A percentile compares a stretch with the other conserved stretches of the same genome.
phyloP scores from a whole-genome alignment of 1,284 basidiomycete species.

The Peniophora sp. region DNA sequence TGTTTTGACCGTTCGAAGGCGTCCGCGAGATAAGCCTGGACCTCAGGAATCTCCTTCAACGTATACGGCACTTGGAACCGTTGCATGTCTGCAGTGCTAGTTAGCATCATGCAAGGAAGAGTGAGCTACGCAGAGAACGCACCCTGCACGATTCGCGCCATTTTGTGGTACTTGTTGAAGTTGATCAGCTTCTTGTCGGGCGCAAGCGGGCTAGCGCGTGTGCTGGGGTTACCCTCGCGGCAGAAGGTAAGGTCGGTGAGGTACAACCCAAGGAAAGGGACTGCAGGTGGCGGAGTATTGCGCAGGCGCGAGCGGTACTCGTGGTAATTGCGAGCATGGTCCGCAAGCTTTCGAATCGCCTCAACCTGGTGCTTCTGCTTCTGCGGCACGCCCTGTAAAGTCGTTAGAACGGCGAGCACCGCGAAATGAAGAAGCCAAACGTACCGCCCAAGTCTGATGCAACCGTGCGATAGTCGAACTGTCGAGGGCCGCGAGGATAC shows the following conservation, averaged over 20 bases:
- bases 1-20: constrained; percentile 67
- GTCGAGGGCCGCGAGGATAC: constrained; percentile 91
- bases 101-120: background rate
- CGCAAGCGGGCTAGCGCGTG: constrained; percentile 73
- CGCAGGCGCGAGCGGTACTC: constrained; percentile 83
- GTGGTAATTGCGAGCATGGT: constrained; percentile 87
- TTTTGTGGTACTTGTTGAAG: constrained; percentile 91
- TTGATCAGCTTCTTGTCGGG: constrained; percentile 83
- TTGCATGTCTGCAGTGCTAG: constrained; percentile 63
- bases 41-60: constrained; percentile 77
- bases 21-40: constrained; percentile 69
- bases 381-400: constrained; percentile 66
- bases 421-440: constrained; percentile 19
- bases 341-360: constrained; percentile 75
- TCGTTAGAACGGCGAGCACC: constrained; percentile 5
- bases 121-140: constrained; percentile 7
- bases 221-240: constrained; percentile 87
- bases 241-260: constrained; percentile 94
- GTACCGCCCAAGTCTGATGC: constrained; percentile 85
- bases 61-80: constrained; percentile 87
- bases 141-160: constrained; percentile 86
- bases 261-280: constrained; percentile 88
- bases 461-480: constrained; percentile 90
- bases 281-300: constrained; percentile 78
- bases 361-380: constrained; percentile 84